Evolutionary conservation across 2,329 filamentous ascomycete species (phyloP), one percentile per base, ranked within the genome.

Genomic region (Ceratocystis alfenasii): DNA sequence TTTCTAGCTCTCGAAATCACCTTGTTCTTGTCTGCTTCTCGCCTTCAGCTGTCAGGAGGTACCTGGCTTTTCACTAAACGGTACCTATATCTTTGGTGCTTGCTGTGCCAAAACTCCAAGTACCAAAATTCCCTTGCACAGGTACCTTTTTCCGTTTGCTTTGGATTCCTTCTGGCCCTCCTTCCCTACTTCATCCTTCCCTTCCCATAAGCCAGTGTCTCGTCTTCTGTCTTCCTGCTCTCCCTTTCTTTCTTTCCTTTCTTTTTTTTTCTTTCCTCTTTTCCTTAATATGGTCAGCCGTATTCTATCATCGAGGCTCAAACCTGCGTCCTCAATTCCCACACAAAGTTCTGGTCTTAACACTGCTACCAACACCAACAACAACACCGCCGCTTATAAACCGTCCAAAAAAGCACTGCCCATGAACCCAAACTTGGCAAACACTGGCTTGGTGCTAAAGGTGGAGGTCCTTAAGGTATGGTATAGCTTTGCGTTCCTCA

Each of bases 241-340:
- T 59, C 60, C 65, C 57, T 57, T 65, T 59, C 65, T 36, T 62
- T 62, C n/a, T 64, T 62, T 55, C 46, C 50, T 61, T 63, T 62
- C 57, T 44, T 65, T 60, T 65, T 36, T 65, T 17, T 62, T 28
- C 46, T 63, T 46, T 55, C 17, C 46, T 64, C 64, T 53, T 65
- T 30, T 30, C 57, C 25, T 59, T 36, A 65, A 44, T 41, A 69
- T 69, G 73, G 83, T 84, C 81, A 80, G 82, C 69, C 80, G 81
- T 73, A 83, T 84, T 72, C 79, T 84, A 68, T 81, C 82, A 66
- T 78, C 75, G 68, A 79, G 81, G 64, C 75, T 84, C 46, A 76
- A 74, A 70, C 79, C 79, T 41, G 50, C 65, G n/a, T 63, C 57
- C 22, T 73, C 75, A 67, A 70, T 74, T 59, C 74, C 73, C 71